phyloP scores from a whole-genome alignment of 2,329 filamentous ascomycete species.

The Fusarium nygamai region DNA sequence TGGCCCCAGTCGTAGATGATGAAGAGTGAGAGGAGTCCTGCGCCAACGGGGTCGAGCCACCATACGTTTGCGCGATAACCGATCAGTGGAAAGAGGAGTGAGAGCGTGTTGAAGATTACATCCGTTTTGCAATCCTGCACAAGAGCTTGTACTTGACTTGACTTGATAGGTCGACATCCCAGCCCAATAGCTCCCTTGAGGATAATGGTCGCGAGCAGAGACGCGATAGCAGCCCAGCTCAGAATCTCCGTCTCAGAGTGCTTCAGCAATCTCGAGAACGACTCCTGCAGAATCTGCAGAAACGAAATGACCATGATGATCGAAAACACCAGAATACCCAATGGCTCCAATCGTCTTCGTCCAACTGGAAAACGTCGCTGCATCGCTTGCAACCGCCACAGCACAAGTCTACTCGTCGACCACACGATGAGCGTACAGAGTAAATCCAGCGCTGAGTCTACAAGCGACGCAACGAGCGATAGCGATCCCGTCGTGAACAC shows the following conservation, averaged over 20 bases:
- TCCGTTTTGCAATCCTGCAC: slow-evolving; percentile 65
- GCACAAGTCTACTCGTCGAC: slow-evolving; percentile 76
- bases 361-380: slow-evolving; percentile 79
- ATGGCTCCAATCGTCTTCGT: slow-evolving; percentile 73
- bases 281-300: slow-evolving; percentile 77
- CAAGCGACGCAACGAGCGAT: slow-evolving; percentile 78
- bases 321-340: slow-evolving; percentile 81
- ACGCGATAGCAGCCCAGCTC: slow-evolving; percentile 46
- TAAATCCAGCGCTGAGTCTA: slow-evolving; percentile 81
- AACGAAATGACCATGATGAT: slow-evolving; percentile 87
- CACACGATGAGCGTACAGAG: slow-evolving; percentile 83
- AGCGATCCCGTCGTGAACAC: slow-evolving; percentile 82
- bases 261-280: slow-evolving; percentile 66
- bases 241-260: slow-evolving; percentile 60
- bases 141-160: slow-evolving; percentile 82
- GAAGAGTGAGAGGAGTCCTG: slow-evolving; percentile 69
- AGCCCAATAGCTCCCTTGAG: slow-evolving; percentile 85
- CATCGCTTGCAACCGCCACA: slow-evolving; percentile 58
- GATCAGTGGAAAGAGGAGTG: slow-evolving; percentile 83
- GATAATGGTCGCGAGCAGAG: slow-evolving; percentile 77
- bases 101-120: slow-evolving; percentile 88
- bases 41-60: slow-evolving; percentile 74
- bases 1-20: slow-evolving; percentile 76
- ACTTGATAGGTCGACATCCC: slow-evolving; percentile 83
- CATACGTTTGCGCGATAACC: slow-evolving; percentile 67